Base-by-base conservation (phyloP, 2,329 filamentous ascomycete genomes). In the Xylaria sp. region DNA sequence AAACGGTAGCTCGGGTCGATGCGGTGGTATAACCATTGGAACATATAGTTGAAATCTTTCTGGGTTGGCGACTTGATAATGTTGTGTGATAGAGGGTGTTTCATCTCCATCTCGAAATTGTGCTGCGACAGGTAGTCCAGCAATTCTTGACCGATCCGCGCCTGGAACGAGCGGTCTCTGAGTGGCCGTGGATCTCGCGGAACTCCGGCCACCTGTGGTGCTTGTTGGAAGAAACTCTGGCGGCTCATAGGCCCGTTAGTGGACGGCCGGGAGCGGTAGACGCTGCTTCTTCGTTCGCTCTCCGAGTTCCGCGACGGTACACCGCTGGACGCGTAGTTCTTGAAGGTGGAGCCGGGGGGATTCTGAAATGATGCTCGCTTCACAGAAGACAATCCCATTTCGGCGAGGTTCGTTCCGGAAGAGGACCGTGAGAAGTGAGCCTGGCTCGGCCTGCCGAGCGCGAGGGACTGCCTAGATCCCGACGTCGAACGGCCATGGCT, bases 71-170 rank as follows among this genome's bases (percentile, higher is more conserved):
- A 96, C 66, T 91, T 93, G 69, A 96, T 87, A 6, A 91, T 90
- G 66, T 97, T 97, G 60, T 90, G 88, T 1, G 91, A 90, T n/a
- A 99, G 78, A 1, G 86, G 88, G 71, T 97, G 90, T 74, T 96
- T 97, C 87, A 95, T 96, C 64, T 97, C 92, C 82, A 97, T 86
- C 73, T 99, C 94, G 67, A 97, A 99, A 69, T 97, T 96, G 72
- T 97, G 88, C 52, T 92, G 87, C 0, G 91, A 87, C 69, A 99
- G 82, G 69, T 96, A 99, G 63, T 99, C 94, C 62, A 96, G 77
- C 50, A 99, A 75, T 67, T 99, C 92, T 64, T 94, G 89, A 7
- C 89, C 91, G 72, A 99, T 92, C 52, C 88, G 85, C 24, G 85
- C 81, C 69, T 95, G 90, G 63, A 89, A 96, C 19, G 83, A 81